A percentile compares a stretch with the other conserved stretches of the same genome.
These are phyloP conservation scores for Schizosaccharomyces cryophilus DNA, from an alignment of 805 yeast genomes.

Conservation along the genomic window DNA sequence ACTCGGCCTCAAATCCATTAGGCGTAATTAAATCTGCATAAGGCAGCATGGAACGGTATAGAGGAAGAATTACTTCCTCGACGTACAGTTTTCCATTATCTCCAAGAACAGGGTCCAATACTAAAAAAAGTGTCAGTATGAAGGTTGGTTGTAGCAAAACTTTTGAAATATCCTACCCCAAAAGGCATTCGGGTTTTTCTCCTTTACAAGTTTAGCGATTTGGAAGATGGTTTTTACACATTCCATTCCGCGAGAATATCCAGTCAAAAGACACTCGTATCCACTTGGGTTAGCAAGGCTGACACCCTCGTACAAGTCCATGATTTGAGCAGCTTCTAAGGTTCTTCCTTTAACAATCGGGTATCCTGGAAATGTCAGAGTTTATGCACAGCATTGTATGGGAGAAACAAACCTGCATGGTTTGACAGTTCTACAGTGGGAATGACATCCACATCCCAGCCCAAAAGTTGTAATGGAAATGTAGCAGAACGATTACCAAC, in stretches of 20 bases:
- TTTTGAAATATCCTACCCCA: slow-evolving; percentile 1
- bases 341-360: slow-evolving; percentile 23
- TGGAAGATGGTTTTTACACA: slow-evolving; percentile 27
- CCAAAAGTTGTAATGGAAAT: slow-evolving; percentile 61
- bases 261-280: slow-evolving; percentile 51
- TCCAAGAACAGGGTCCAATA: slow-evolving; percentile 80
- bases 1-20: slow-evolving; percentile 67
- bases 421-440: slow-evolving; percentile 77
- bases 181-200: slow-evolving; percentile 9
- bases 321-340: slow-evolving; percentile 22
- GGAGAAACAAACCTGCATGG: slow-evolving; percentile 23
- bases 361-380: slow-evolving; percentile 26
- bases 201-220: slow-evolving; percentile 17
- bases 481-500: slow-evolving; percentile 86
- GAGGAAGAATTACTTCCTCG: slow-evolving; percentile 29
- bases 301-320: slow-evolving; percentile 32
- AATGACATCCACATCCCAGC: slow-evolving; percentile 82
- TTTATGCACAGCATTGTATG: not conserved
- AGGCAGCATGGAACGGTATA: slow-evolving; percentile 24
- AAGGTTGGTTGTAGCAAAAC: not conserved
- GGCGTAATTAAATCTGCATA: slow-evolving; percentile 49
- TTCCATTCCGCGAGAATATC: slow-evolving; percentile 47
- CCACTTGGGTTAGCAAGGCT: slow-evolving; percentile 19
- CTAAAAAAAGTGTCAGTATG: slow-evolving; percentile 19
- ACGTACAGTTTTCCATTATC: slow-evolving; percentile 74